Conservation (phyloP, 2,329 filamentous ascomycete species). For the Immersiporthe knoxdaviesiana region DNA sequence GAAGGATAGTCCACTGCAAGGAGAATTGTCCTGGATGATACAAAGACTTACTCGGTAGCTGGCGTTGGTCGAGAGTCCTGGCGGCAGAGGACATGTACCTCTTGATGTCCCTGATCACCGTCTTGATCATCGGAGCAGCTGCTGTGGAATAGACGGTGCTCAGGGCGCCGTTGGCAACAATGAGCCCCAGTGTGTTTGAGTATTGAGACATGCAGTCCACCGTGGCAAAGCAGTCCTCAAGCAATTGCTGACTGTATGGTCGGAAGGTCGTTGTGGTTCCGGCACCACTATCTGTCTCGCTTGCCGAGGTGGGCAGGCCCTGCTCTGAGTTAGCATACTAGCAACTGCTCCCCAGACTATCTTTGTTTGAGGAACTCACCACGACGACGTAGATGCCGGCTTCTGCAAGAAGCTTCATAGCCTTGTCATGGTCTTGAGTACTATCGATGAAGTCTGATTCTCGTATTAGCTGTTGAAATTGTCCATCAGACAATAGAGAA, state of each 20-base stretch:
- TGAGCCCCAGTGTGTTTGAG: constrained; percentile 36
- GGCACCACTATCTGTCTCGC: constrained; percentile 18
- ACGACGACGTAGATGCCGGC: constrained; percentile 36
- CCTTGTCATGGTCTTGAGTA: constrained; percentile 19
- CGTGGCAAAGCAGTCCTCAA: constrained; percentile 32
- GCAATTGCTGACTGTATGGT: constrained; percentile 31
- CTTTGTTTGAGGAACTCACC: constrained; percentile 28
- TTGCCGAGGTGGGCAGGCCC: constrained; percentile 24
- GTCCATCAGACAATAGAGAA: neutral
- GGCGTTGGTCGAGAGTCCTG: constrained; percentile 20
- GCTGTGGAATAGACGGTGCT: constrained; percentile 21
- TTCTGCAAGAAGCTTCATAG: constrained; percentile 26
- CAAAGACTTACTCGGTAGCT: constrained; percentile 18
- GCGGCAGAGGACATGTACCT: constrained; percentile 33
- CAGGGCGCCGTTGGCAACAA: constrained; percentile 33
- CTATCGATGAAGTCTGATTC: constrained; percentile 23
- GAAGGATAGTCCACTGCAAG: neutral
- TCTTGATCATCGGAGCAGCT: constrained; percentile 32
- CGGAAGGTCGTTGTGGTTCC: constrained; percentile 27
- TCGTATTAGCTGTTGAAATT: neutral
- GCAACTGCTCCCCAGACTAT: too few relatives aligned
- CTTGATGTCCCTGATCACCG: constrained; percentile 36
- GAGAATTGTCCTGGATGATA: neutral
- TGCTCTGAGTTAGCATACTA: neutral
- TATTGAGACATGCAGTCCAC: constrained; percentile 36